phyloP scores from a whole-genome alignment of 2,329 filamentous ascomycete genomes.

The Sporothrix euskadiensis region DNA sequence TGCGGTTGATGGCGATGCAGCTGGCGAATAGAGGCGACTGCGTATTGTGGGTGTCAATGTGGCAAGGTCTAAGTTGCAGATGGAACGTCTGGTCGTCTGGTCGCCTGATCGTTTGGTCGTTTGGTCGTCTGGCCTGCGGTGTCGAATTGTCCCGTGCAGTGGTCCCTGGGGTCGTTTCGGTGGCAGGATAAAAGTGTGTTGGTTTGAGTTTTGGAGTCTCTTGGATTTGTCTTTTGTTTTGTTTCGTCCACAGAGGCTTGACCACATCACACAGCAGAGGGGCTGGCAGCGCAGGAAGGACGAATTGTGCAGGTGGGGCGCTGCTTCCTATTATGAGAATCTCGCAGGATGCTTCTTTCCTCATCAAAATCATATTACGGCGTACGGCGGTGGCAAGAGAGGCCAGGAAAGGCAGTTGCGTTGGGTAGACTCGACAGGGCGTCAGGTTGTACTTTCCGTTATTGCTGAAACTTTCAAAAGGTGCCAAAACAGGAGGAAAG shows the following conservation, averaged over 20 bases:
- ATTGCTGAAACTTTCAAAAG: too few relatives aligned
- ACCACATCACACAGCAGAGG: constrained; percentile 19
- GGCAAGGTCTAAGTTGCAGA: constrained; percentile 10
- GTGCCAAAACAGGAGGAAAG: neutral
- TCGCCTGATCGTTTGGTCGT: neutral
- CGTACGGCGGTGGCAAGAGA: too few relatives aligned
- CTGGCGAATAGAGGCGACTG: constrained; percentile 17
- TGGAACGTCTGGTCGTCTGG: neutral
- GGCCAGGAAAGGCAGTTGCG: neutral
- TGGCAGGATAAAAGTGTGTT: neutral
- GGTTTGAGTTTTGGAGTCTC: neutral
- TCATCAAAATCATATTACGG: neutral
- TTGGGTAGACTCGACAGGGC: neutral
- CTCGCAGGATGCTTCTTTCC: neutral
- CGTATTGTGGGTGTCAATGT: constrained; percentile 2
- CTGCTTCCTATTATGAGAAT: constrained; percentile 8
- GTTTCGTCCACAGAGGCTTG: constrained; percentile 13
- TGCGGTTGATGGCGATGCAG: constrained; percentile 14
- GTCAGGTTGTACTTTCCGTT: neutral
- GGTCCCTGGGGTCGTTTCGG: neutral
- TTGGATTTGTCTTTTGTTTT: neutral
- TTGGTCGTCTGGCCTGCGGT: neutral
- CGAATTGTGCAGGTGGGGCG: neutral
- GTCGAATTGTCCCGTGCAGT: neutral
- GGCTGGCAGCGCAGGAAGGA: neutral